Evolutionary conservation across 2,329 filamentous ascomycete genomes (phyloP).

Genomic region (Penicillium sp.): DNA sequence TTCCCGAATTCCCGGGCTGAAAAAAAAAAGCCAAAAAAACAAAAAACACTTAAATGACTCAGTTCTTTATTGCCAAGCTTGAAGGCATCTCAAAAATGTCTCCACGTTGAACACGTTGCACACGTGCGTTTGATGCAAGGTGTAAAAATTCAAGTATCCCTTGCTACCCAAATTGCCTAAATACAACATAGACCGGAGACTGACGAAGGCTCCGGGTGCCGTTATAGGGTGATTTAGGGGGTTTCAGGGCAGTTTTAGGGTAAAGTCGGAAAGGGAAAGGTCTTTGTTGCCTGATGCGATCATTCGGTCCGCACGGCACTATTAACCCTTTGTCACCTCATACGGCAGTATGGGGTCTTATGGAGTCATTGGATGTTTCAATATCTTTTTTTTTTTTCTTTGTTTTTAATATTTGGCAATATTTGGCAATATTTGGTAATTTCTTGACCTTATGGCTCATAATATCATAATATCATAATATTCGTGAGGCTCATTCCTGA

Average conservation of each 20-base stretch:
- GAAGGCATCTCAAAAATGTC: not conserved
- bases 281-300: slow-evolving; percentile 20
- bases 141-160: not conserved
- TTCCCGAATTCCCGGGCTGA: not conserved
- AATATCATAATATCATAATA: no score
- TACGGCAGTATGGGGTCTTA: not conserved
- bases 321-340: not conserved
- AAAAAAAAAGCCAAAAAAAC: not conserved
- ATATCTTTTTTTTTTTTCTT: not conserved
- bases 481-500: not conserved
- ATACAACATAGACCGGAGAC: slow-evolving; percentile 1
- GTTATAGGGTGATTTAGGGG: not conserved
- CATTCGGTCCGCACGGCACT: slow-evolving; percentile 23
- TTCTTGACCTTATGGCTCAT: not conserved
- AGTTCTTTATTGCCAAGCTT: not conserved
- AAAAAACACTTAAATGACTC: not conserved
- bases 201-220: slow-evolving; percentile 7
- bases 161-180: slow-evolving; percentile 1
- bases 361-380: slow-evolving; percentile 9
- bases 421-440: not conserved
- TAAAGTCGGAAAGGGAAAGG: slow-evolving; percentile 4
- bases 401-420: not conserved
- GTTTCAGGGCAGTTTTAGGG: not conserved
- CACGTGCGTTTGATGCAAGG: slow-evolving; percentile 5
- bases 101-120: slow-evolving; percentile 6